These are phyloP conservation scores for Thalia dealbata DNA, from an alignment of 176 grass and related monocot species.

Conservation along the genomic window DNA sequence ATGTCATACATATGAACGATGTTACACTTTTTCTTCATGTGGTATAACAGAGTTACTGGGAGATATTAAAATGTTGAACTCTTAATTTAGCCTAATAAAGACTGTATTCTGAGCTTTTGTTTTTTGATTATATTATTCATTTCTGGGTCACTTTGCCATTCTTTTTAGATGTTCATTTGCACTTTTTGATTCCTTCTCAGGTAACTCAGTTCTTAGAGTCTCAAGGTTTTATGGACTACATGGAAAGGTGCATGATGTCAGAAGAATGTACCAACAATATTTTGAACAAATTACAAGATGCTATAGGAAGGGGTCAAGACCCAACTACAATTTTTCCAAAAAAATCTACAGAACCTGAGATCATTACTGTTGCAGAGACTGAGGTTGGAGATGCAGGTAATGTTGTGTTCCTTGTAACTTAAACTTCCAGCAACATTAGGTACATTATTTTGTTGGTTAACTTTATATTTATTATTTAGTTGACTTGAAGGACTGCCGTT, in stretches of 20 bases:
- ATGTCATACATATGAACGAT: background rate
- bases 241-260: constrained; percentile 83
- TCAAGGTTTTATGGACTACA: constrained; percentile 98
- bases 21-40: background rate
- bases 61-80: background rate
- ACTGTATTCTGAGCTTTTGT: background rate
- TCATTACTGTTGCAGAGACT: constrained; percentile 76
- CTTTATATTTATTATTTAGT: constrained; percentile 4
- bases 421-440: constrained; percentile 4
- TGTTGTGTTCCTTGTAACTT: constrained; percentile 6
- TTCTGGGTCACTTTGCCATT: background rate
- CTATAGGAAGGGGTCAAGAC: constrained; percentile 76
- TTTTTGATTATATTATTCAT: background rate
- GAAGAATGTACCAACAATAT: constrained; percentile 75
- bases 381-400: constrained; percentile 57
- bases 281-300: constrained; percentile 99
- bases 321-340: constrained; percentile 80
- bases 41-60: background rate
- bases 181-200: constrained; percentile 42
- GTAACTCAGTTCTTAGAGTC: constrained; percentile 94
- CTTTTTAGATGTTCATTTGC: background rate
- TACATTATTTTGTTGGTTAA: constrained; percentile 12
- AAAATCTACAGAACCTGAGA: constrained; percentile 67
- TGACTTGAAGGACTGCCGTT: background rate
- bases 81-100: constrained; percentile 2